Percentiles rank a stretch among this genome's conserved stretches.
Evolutionary conservation across 495 filamentous ascomycete species (phyloP).

Genomic region (Thozetella sp.): DNA sequence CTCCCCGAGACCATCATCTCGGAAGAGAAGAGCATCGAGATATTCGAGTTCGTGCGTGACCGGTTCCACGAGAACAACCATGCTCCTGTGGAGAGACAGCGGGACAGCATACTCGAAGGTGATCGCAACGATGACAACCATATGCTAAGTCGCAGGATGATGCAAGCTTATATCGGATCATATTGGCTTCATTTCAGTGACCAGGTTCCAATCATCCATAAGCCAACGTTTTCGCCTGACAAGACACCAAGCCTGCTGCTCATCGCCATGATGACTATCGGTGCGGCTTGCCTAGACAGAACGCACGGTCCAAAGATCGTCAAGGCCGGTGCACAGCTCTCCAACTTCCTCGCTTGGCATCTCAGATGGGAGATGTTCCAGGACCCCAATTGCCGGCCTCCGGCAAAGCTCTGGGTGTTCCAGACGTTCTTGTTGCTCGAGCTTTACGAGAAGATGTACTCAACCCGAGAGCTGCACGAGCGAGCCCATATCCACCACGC

Average conservation of each 20-base stretch:
- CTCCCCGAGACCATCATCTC: slow-evolving; percentile 80
- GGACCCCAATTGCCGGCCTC: slow-evolving; percentile 87
- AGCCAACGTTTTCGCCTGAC: slow-evolving; percentile 89
- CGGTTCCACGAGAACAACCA: slow-evolving; percentile 83
- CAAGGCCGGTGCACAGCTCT: slow-evolving; percentile 72
- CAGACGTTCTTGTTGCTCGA: slow-evolving; percentile 89
- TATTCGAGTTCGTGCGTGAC: slow-evolving; percentile 83
- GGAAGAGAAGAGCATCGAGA: slow-evolving; percentile 80
- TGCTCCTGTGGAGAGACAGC: slow-evolving; percentile 71
- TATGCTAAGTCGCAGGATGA: slow-evolving; percentile 86
- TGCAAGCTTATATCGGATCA: slow-evolving; percentile 91
- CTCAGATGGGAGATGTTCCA: slow-evolving; percentile 91
- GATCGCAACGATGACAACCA: slow-evolving; percentile 72
- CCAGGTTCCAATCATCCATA: slow-evolving; percentile 92
- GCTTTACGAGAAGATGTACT: slow-evolving; percentile 96
- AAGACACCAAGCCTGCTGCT: slow-evolving; percentile 82
- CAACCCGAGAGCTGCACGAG: slow-evolving; percentile 88
- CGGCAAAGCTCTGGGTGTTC: slow-evolving; percentile 97
- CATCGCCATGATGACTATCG: slow-evolving; percentile 93
- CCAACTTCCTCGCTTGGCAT: slow-evolving; percentile 89
- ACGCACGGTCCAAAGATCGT: slow-evolving; percentile 73
- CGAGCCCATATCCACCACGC: slow-evolving; percentile 97
- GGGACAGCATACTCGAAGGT: slow-evolving; percentile 77
- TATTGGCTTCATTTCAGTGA: slow-evolving; percentile 96
- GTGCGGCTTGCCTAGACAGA: slow-evolving; percentile 85